Evolutionary conservation across 1,284 basidiomycete species (phyloP).

Genomic region (Cryptococcus hybrid): DNA sequence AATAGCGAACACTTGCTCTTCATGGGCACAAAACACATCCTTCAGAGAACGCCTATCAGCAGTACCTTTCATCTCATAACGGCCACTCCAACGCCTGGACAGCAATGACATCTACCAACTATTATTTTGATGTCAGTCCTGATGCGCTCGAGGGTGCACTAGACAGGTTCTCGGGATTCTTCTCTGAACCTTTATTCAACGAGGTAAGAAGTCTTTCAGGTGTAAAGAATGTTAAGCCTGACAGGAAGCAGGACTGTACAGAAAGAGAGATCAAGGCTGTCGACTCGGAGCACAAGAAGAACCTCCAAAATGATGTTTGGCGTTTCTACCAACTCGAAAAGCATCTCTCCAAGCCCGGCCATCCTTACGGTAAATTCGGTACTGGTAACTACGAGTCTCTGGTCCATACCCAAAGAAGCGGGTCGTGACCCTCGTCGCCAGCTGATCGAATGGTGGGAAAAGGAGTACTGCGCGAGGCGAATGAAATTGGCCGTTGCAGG

Average conservation of each 20-base stretch:
- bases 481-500: conserved; percentile 92
- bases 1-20: conserved; percentile 87
- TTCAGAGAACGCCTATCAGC: conserved; percentile 86
- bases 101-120: conserved; percentile 85
- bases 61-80: conserved; percentile 88
- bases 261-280: conserved; percentile 95
- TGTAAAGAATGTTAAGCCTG: neutral
- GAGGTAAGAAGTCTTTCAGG: conserved; percentile 22
- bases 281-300: conserved; percentile 98
- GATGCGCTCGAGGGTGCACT: conserved; percentile 80
- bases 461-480: conserved; percentile 89
- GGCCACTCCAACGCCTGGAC: conserved; percentile 95
- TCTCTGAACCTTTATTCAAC: conserved; percentile 87
- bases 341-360: conserved; percentile 72
- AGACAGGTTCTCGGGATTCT: conserved; percentile 90
- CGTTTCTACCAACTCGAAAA: conserved; percentile 97
- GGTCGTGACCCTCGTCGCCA: conserved; percentile 87
- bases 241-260: conserved; percentile 64
- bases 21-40: conserved; percentile 64
- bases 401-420: conserved; percentile 55
- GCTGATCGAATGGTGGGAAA: conserved; percentile 91
- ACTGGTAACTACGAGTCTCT: conserved; percentile 89
- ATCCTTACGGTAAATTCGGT: conserved; percentile 89
- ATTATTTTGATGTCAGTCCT: conserved; percentile 80
- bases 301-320: conserved; percentile 92